Evolutionary conservation across 768 basidiomycete species (phyloP), one percentile per base, ranked within the genome.

Genomic region (Obba rivulosa): DNA sequence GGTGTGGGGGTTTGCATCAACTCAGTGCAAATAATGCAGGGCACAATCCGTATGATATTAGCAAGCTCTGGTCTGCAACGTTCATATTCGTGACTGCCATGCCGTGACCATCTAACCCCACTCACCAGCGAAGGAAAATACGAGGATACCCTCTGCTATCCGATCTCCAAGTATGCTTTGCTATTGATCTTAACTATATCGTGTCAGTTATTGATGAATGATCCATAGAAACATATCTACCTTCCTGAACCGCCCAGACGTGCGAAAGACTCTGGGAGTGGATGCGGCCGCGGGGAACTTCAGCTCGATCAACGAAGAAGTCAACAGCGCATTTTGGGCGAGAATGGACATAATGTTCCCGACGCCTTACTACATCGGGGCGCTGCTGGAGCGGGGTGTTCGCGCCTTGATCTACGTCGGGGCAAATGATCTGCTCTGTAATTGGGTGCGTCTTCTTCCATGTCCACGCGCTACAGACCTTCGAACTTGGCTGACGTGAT

Each of bases 251-350:
- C 71, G 72, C 28, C 76, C 79, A 1, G 67, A 72, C 9, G 69
- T 81, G 21, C 79, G 81, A n/a, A 49, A 59, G 0, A 60, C 63
- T 5, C 72, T 92, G 8, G 89, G 89, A 28, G 83, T 89, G 10
- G 80, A 82, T 57, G 62, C 68, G 35, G 72, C 72, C 55, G 67
- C 65, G 11, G 34, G 53, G 45, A 56, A 62, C 4, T 59, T 50
- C 36, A 42, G 40, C 14, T 13, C 22, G n/a, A 78, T 89, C 37
- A 61, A 63, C 0, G 2, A 10, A 9, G 76, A 72, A 1, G 86
- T 91, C 53, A n/a, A 21, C 24, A 35, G 36, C 0, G 57, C 71
- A 3, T 65, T 74, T 42, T 41, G 34, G 46, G 41, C 38, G 13
- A 45, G 24, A 7, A 14, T 44, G 11, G 53, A 55, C 22, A 28